phyloP scores from a whole-genome alignment of 495 filamentous ascomycete genomes.

The Elaphomyces granulatus region DNA sequence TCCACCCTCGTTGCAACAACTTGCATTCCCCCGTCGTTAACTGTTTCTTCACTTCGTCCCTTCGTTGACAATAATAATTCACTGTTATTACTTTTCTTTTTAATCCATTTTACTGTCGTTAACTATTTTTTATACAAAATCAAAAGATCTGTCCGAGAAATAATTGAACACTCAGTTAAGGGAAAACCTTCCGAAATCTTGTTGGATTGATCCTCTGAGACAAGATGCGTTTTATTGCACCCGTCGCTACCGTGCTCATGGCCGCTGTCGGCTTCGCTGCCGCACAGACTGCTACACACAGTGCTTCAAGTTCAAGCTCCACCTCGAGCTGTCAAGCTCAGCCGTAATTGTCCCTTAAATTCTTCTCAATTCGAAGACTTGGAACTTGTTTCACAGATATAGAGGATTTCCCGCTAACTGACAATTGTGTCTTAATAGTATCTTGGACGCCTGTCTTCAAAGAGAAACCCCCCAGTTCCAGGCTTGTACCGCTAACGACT shows the following conservation, averaged over 20 bases:
- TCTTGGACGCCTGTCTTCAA: slow-evolving; percentile 20
- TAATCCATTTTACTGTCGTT: too few relatives aligned
- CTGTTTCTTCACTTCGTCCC: not conserved
- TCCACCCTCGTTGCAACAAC: too few relatives aligned
- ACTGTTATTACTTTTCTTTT: too few relatives aligned
- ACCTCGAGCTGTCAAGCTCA: not conserved
- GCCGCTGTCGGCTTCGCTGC: not conserved
- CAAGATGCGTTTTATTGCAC: not conserved
- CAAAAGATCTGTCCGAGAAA: too few relatives aligned
- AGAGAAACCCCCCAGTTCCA: slow-evolving; percentile 12
- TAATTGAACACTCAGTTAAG: too few relatives aligned
- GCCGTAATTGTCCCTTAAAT: not conserved
- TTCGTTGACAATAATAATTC: not conserved
- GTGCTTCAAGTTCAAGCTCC: not conserved
- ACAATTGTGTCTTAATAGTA: too few relatives aligned
- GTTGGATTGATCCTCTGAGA: too few relatives aligned
- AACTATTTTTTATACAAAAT: not conserved
- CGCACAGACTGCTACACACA: not conserved
- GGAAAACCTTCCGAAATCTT: too few relatives aligned
- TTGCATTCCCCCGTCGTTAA: not conserved
- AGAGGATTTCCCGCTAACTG: not conserved
- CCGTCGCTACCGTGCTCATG: not conserved
- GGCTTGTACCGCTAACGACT: slow-evolving; percentile 16
- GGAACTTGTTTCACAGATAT: not conserved
- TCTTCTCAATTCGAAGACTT: not conserved